Evolutionary conservation across 441 rosid species (phyloP).

Genomic region (Breynia disticha): DNA sequence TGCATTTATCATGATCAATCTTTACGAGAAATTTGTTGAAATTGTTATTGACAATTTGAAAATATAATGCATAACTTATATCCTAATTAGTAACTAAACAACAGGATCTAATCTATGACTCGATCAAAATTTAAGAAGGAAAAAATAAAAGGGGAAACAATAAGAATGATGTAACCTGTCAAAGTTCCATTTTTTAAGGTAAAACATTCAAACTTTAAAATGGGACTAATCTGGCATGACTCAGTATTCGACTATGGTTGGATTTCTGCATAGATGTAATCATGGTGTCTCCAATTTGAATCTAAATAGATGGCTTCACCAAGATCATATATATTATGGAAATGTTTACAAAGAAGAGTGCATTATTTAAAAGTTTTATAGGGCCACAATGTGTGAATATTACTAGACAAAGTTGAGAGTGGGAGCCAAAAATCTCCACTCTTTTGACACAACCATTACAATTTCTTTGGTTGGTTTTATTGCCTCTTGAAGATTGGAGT

Average conservation of each 20-base stretch:
- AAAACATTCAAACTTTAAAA: no score
- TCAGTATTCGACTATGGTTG: constrained; percentile 3
- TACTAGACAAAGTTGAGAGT: constrained; percentile 11
- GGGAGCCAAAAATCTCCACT: constrained; percentile 22
- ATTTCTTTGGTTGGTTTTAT: constrained; percentile 19
- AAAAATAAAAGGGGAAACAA: background rate
- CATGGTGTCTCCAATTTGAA: constrained; percentile 29
- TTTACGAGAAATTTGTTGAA: no score
- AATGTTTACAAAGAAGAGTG: background rate
- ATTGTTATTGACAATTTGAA: no score
- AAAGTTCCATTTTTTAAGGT: background rate
- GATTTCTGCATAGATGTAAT: constrained; percentile 13
- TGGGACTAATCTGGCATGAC: constrained; percentile 6
- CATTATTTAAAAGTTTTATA: background rate
- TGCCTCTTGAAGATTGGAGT: constrained; percentile 30
- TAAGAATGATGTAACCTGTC: background rate
- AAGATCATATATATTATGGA: constrained; percentile 2
- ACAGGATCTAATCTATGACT: background rate
- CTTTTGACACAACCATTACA: constrained; percentile 8
- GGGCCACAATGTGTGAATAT: constrained; percentile 13
- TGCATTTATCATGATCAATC: no score
- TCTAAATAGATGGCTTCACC: constrained; percentile 1
- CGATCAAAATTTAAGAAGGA: background rate
- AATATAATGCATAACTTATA: no score
- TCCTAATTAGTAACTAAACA: no score